Evolutionary conservation across 73 alveolate genomes (phyloP).

Genomic region (Paramecium sexaurelia): DNA sequence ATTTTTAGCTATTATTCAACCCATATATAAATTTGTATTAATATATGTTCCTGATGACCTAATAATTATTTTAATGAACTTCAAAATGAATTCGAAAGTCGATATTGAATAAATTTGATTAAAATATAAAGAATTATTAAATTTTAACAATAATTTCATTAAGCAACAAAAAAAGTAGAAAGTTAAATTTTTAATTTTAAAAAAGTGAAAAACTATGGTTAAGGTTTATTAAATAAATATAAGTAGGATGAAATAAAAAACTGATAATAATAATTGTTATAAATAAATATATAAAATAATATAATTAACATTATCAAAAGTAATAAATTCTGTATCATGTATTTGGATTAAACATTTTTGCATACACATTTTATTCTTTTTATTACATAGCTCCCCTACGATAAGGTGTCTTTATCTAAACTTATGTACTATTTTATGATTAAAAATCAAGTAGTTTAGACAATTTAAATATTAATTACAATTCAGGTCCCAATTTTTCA

Average conservation of each 20-base stretch:
- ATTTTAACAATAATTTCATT: too few species aligned
- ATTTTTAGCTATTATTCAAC: too few species aligned
- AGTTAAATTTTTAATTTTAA: neutral
- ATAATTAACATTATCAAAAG: neutral
- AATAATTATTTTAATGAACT: too few species aligned
- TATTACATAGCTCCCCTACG: conserved; percentile 16
- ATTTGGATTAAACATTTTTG: neutral
- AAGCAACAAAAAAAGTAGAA: neutral
- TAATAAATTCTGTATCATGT: neutral
- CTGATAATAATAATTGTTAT: neutral
- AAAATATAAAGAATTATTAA: too few species aligned
- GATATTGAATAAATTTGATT: too few species aligned
- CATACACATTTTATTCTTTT: neutral
- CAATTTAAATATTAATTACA: neutral
- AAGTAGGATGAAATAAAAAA: neutral
- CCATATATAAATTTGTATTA: too few species aligned
- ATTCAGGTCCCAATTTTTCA: neutral
- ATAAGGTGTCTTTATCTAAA: neutral
- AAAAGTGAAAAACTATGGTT: neutral
- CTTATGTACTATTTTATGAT: neutral
- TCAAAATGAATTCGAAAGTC: too few species aligned
- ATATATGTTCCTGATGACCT: too few species aligned
- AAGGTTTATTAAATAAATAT: neutral
- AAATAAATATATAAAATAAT: neutral
- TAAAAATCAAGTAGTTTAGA: neutral